These are phyloP conservation scores for Aspergillus bombycis DNA, from an alignment of 2,329 filamentous ascomycete species.

Conservation along the genomic window DNA sequence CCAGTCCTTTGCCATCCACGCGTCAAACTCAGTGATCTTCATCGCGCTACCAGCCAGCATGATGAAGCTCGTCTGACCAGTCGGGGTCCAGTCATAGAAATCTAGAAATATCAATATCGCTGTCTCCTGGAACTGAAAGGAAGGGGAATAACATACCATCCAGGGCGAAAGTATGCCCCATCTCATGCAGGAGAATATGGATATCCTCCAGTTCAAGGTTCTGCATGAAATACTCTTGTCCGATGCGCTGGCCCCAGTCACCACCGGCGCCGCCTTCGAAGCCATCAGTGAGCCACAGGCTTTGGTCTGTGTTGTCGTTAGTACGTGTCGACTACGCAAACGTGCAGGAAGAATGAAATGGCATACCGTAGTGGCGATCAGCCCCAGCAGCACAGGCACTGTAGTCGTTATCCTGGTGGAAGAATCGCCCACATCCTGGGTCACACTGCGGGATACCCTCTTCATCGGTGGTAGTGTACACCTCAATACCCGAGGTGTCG, in stretches of 20 bases:
- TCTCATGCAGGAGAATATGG: slow-evolving; percentile 21
- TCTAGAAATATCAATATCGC: slow-evolving; percentile 5
- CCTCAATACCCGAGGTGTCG: slow-evolving; percentile 16
- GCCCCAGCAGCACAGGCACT: slow-evolving; percentile 12
- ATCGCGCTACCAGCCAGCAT: slow-evolving; percentile 21
- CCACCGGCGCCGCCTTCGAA: slow-evolving; percentile 20
- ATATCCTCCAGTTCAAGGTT: slow-evolving; percentile 14
- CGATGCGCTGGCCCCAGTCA: slow-evolving; percentile 23
- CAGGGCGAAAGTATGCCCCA: slow-evolving; percentile 21
- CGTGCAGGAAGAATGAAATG: fast-evolving
- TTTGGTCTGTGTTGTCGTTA: slow-evolving; percentile 12
- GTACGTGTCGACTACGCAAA: fast-evolving
- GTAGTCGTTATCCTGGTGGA: slow-evolving; percentile 20
- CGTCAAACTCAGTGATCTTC: slow-evolving; percentile 21
- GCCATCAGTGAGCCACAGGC: slow-evolving; percentile 22
- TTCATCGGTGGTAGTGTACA: slow-evolving; percentile 20
- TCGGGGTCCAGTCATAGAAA: slow-evolving; percentile 23
- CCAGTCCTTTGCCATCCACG: slow-evolving; percentile 22
- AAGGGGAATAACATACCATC: slow-evolving; percentile 12
- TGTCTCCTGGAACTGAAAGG: not conserved
- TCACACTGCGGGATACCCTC: slow-evolving; percentile 18
- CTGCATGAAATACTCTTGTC: slow-evolving; percentile 19
- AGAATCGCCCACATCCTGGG: slow-evolving; percentile 18
- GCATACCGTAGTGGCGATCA: slow-evolving; percentile 19
- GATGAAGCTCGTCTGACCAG: slow-evolving; percentile 18